Conservation (phyloP, 371 early-diverging fungal genomes). For the Coemansia sp. region DNA sequence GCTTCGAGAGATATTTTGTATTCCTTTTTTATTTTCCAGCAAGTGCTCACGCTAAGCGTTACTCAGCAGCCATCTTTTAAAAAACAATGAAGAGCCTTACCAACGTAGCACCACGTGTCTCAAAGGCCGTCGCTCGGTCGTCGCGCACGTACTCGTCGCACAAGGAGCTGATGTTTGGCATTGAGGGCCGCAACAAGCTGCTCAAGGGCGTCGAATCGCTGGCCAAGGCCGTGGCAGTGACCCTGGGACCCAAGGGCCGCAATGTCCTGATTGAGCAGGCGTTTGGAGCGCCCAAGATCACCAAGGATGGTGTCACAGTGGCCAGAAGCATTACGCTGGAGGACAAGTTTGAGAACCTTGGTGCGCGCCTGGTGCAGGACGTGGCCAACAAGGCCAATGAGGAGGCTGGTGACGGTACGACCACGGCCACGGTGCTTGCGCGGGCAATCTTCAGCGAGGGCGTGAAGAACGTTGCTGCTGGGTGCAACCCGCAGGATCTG, state of each 20-base stretch:
- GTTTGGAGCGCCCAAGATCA: slow-evolving; percentile 97
- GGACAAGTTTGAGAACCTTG: slow-evolving; percentile 96
- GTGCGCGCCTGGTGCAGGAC: slow-evolving; percentile 96
- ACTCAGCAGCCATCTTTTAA: neutral
- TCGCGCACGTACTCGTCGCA: slow-evolving; percentile 79
- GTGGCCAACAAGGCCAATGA: slow-evolving; percentile 99
- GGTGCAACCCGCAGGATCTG: slow-evolving; percentile 97
- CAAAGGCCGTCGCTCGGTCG: slow-evolving; percentile 39
- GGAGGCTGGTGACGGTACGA: slow-evolving; percentile 97
- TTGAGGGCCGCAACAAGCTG: slow-evolving; percentile 90
- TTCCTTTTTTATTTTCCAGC: slow-evolving; percentile 1
- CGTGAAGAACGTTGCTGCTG: slow-evolving; percentile 97
- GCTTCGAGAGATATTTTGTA: neutral
- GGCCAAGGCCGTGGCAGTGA: slow-evolving; percentile 96
- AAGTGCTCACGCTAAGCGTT: neutral
- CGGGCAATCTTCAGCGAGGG: slow-evolving; percentile 98
- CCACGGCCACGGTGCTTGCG: slow-evolving; percentile 96
- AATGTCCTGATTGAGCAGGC: slow-evolving; percentile 97
- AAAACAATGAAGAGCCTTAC: slow-evolving; percentile 41
- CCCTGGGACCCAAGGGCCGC: slow-evolving; percentile 97
- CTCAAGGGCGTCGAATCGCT: slow-evolving; percentile 93
- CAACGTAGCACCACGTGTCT: slow-evolving; percentile 45
- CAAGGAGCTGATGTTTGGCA: slow-evolving; percentile 95
- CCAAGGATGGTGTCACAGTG: slow-evolving; percentile 99
- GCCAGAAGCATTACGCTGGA: slow-evolving; percentile 94